Percentiles rank a stretch among this genome's conserved stretches.
Conservation (phyloP, 1,139 yeast species). For the Yamadazyma sp. region DNA sequence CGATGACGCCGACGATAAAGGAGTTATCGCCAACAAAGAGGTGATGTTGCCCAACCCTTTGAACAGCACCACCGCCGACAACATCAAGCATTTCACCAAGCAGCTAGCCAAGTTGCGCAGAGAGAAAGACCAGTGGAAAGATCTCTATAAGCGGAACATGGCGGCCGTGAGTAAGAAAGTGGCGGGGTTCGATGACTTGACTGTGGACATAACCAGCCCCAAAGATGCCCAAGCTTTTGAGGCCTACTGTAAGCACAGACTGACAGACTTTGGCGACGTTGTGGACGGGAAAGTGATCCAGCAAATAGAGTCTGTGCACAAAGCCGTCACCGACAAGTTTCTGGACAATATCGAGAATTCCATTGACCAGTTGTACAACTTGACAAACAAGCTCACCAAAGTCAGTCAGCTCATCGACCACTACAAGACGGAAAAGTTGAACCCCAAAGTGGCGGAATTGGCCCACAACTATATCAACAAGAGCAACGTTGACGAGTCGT, state of each 20-base stretch:
- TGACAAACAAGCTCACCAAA: slow-evolving; percentile 23
- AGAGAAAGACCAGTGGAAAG: slow-evolving; percentile 54
- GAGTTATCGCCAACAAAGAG: slow-evolving; percentile 21
- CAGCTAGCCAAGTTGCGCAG: slow-evolving; percentile 43
- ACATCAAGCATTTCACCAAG: slow-evolving; percentile 44
- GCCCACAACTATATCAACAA: slow-evolving; percentile 21
- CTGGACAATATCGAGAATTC: slow-evolving; percentile 21
- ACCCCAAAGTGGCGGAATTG: slow-evolving; percentile 19
- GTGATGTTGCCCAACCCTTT: slow-evolving; percentile 55
- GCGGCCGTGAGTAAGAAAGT: slow-evolving; percentile 18
- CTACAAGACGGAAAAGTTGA: slow-evolving; percentile 17
- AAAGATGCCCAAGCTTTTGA: slow-evolving; percentile 8
- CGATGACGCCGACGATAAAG: slow-evolving; percentile 19
- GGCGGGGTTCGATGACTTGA: slow-evolving; percentile 14
- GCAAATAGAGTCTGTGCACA: slow-evolving; percentile 6
- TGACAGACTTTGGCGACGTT: slow-evolving; percentile 7
- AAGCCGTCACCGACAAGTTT: slow-evolving; percentile 12
- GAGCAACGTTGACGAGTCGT: slow-evolving; percentile 14
- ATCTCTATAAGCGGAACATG: slow-evolving; percentile 24
- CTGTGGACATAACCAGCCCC: neutral
- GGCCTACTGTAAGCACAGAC: slow-evolving; percentile 6
- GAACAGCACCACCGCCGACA: slow-evolving; percentile 50
- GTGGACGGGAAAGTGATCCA: slow-evolving; percentile 6
- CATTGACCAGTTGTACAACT: slow-evolving; percentile 23
- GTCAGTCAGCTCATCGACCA: slow-evolving; percentile 21